Conservation (phyloP, 2,329 filamentous ascomycete species). For the Metarhizium rileyi region DNA sequence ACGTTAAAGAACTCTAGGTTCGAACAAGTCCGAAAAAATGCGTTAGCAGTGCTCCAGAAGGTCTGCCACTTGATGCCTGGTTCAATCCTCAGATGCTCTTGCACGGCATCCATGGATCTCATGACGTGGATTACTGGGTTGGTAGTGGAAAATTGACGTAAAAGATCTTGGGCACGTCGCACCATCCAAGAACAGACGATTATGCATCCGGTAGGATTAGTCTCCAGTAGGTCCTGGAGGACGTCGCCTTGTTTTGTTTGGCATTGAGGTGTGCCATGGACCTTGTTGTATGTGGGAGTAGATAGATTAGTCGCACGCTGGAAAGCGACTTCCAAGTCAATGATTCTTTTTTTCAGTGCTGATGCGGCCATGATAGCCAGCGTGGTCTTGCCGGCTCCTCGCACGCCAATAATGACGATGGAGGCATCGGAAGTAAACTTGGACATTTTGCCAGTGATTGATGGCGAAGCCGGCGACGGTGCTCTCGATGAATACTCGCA, state of each 20-base stretch:
- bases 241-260: slow-evolving; percentile 53
- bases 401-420: slow-evolving; percentile 62
- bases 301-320: slow-evolving; percentile 53
- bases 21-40: slow-evolving; percentile 54
- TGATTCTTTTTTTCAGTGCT: slow-evolving; percentile 55
- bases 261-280: slow-evolving; percentile 52
- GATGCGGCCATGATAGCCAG: slow-evolving; percentile 66
- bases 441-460: slow-evolving; percentile 18
- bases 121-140: slow-evolving; percentile 64
- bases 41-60: slow-evolving; percentile 45
- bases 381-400: slow-evolving; percentile 67
- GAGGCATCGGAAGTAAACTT: slow-evolving; percentile 53
- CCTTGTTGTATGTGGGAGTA: slow-evolving; percentile 52
- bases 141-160: slow-evolving; percentile 51
- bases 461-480: slow-evolving; percentile 15
- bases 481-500: slow-evolving; percentile 11
- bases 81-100: slow-evolving; percentile 48
- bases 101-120: slow-evolving; percentile 55
- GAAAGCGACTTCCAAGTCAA: slow-evolving; percentile 62
- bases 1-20: slow-evolving; percentile 73
- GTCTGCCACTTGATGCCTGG: slow-evolving; percentile 46
- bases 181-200: slow-evolving; percentile 68
- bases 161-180: slow-evolving; percentile 46
- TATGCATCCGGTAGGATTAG: slow-evolving; percentile 51
- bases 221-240: slow-evolving; percentile 47